Evolutionary conservation across 2,329 filamentous ascomycete genomes (phyloP), one percentile per base, ranked within the genome.

Genomic region (Diaporthe velutina): DNA sequence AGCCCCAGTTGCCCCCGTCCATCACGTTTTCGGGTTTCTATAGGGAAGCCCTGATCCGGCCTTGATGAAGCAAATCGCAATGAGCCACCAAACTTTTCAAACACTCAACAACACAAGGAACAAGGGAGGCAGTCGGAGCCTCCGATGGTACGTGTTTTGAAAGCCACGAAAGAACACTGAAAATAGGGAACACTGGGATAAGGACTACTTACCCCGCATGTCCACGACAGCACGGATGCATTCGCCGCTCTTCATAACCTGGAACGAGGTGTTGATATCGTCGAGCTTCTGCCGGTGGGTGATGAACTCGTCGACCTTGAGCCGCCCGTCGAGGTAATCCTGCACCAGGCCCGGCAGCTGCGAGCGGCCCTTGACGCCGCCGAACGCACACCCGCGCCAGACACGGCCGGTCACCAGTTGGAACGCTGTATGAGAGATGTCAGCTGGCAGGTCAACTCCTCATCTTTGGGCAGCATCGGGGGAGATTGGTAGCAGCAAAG

Each of bases 301-400:
- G 87, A 99, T 98, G 88, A 98, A 98, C 88, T 99, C 97, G 83
- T 98, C 96, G 60, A 98, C 97, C 92, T 98, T 98, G 83, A 99
- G 93, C 82, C 93, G 91, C 80, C 96, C 96, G 71, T 90, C 90
- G 84, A 97, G 89, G 87, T 99, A 99, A 85, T 98, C 96, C 79
- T 92, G 87, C 33, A 99, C 95, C 54, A 99, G 92, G 75, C 90
- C 92, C 64, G 94, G 93, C 78, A 99, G 91, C 87, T 99, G 97
- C 45, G 94, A 93, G 82, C 97, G 96, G 79, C 97, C 97, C 90
- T 98, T 99, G 90, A 99, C 96, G 80, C 97, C 97, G 79, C 97
- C 97, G 82, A 99, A 99, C 25, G 97, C 97, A 83, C 96, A 98
- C 72, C 97, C 97, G 88, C 94, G 98, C 97, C 97, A 99, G 76